A percentile compares a stretch with the other conserved stretches of the same genome.
Evolutionary conservation across 2,329 filamentous ascomycete genomes (phyloP).

Genomic region (Ophiostoma angusticollis): DNA sequence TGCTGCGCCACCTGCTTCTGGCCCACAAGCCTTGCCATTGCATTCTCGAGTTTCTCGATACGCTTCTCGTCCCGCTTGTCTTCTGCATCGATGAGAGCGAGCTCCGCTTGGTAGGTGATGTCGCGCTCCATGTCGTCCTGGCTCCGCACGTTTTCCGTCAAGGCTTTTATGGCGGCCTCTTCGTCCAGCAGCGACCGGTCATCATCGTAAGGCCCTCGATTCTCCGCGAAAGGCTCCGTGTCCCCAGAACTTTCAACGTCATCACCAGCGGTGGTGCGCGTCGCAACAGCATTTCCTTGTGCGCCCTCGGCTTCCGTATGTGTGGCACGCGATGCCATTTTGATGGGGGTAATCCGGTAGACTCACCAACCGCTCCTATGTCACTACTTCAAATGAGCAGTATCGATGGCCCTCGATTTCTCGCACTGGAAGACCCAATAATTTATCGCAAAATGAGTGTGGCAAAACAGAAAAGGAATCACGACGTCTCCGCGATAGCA

Average conservation of each 20-base stretch:
- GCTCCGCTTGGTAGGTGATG: slow-evolving; percentile 53
- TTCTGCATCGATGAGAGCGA: slow-evolving; percentile 46
- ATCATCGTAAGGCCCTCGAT: too few species aligned
- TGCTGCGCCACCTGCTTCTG: slow-evolving; percentile 48
- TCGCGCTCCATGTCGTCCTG: slow-evolving; percentile 87
- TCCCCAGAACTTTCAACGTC: too few species aligned
- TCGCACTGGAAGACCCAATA: too few species aligned
- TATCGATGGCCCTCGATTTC: neutral
- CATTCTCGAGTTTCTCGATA: slow-evolving; percentile 44
- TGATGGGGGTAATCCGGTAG: too few species aligned
- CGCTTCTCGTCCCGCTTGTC: slow-evolving; percentile 50
- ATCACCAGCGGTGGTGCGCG: too few species aligned
- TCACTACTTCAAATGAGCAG: too few species aligned
- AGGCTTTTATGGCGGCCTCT: slow-evolving; percentile 43
- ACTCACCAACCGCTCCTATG: too few species aligned
- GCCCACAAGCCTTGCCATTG: slow-evolving; percentile 45
- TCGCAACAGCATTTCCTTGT: too few species aligned
- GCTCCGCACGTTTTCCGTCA: slow-evolving; percentile 61
- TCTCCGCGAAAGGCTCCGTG: too few species aligned
- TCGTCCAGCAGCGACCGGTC: slow-evolving; percentile 33
- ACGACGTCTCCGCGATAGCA: slow-evolving; percentile 10
- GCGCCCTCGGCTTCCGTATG: too few species aligned
- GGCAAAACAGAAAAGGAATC: neutral
- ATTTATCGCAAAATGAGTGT: neutral
- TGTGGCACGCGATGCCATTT: too few species aligned